Base-by-base conservation (phyloP, 495 filamentous ascomycete genomes). In the Aspergillus saccharolyticus region DNA sequence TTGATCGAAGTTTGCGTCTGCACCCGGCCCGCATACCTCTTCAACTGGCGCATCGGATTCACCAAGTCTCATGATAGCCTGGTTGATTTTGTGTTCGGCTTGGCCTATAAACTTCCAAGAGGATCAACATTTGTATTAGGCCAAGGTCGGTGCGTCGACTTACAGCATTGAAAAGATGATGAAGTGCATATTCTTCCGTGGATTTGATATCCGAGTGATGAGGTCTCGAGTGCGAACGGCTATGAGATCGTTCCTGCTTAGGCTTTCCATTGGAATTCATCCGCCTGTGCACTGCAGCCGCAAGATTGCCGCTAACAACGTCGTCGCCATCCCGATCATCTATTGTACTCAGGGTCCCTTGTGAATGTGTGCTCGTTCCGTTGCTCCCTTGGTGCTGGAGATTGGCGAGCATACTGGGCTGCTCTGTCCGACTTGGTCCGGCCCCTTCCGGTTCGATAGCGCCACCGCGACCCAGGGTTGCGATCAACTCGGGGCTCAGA, bases 141-240 rank as follows among this genome's bases (percentile, higher is more conserved):
- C 18, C 47, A 15, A 42, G 30, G 28, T 19, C 6, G 24, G 45
- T 20, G 19, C 30, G 10, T 55, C 15, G 21, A 74, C 86, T 73
- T 67, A 89, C 86, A 51, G 92, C 90, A 60, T 92, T 96, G 73
- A 98, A 96, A 30, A 98, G 77, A 64, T 96, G 93, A 73, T 97
- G 93, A 54, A 97, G 76, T 21, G 95, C 92, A 80, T 96, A 97
- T 77, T 98, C 94, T 47, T 91, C 93, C 50, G 96, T 91, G 0
- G 90, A 96, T 73, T 91, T 96, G 57, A 83, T 80, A 63, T 96
- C 89, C 30, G 80, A 78, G 65, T 86, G 81, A 59, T 85, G 85
- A 56, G 85, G 83, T 43, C 88, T 89, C 25, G 91, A 96, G 66
- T 93, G 89, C 12, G 90, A 91, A 59, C 86, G 89, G 63, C 89